These are phyloP conservation scores for Saccharomyces hybrid DNA, from an alignment of 1,139 yeast species.

Conservation along the genomic window DNA sequence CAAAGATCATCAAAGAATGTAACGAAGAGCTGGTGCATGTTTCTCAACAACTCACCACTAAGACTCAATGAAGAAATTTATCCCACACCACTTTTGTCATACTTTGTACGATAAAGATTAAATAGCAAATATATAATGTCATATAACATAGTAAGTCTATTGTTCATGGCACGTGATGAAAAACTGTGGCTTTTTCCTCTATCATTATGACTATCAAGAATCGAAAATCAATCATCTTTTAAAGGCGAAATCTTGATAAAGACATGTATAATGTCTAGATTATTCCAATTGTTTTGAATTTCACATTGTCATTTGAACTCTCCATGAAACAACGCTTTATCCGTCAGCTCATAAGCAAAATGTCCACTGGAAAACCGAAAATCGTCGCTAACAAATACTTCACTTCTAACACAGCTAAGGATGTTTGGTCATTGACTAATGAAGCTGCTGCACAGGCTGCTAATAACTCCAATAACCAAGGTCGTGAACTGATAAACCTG, in stretches of 20 bases:
- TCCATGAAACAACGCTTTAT: background rate
- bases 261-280: background rate
- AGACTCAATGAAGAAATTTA: background rate
- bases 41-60: background rate
- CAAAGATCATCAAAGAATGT: constrained; percentile 22
- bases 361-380: constrained; percentile 4
- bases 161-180: background rate
- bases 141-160: background rate
- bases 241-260: background rate
- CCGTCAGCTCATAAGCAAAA: background rate
- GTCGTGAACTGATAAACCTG: constrained; percentile 70
- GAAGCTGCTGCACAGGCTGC: constrained; percentile 87
- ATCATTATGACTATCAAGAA: background rate
- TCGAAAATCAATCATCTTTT: background rate
- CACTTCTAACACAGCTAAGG: constrained; percentile 50
- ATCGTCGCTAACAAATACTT: constrained; percentile 50
- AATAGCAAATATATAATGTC: background rate
- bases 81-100: no score
- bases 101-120: background rate
- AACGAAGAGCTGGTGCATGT: constrained; percentile 13
- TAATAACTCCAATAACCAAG: constrained; percentile 42
- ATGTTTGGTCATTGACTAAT: constrained; percentile 90
- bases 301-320: background rate
- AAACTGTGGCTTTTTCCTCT: background rate
- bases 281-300: background rate